A percentile compares a stretch with the other conserved stretches of the same genome.
Evolutionary conservation across 140 eudicot species (phyloP).

Genomic region (Bidens hawaiensis): DNA sequence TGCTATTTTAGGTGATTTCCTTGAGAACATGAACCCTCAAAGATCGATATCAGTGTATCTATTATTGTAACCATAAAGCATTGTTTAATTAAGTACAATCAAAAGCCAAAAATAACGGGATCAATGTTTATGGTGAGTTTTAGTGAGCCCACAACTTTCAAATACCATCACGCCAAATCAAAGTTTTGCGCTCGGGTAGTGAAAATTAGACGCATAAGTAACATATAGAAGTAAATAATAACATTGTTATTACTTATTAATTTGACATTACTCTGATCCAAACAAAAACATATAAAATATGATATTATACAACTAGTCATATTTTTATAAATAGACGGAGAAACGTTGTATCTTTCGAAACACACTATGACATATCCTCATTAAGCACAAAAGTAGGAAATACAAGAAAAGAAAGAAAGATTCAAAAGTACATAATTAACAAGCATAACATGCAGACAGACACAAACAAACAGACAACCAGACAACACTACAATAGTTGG

Average conservation of each 20-base stretch:
- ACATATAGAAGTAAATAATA: conserved; percentile 1
- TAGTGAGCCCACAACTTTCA: background rate
- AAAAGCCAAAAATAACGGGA: no score
- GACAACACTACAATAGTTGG: background rate
- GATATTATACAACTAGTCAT: background rate
- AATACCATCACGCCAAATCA: background rate
- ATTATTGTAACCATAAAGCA: no score
- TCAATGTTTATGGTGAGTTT: no score
- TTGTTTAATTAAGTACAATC: no score
- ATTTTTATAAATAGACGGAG: background rate
- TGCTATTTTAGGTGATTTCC: no score
- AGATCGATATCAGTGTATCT: no score
- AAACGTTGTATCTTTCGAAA: background rate
- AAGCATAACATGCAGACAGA: background rate
- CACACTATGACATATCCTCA: background rate
- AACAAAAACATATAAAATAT: conserved; percentile 7
- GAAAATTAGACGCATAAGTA: background rate
- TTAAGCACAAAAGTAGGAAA: background rate
- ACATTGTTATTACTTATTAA: conserved; percentile 4
- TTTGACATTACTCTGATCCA: no score
- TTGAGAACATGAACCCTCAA: no score
- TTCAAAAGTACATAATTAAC: background rate
- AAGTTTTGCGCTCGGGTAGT: background rate
- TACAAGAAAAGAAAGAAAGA: background rate
- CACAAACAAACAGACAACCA: no score